Evolutionary conservation across 495 filamentous ascomycete species (phyloP).

Genomic region (Tetracladium setigerum): DNA sequence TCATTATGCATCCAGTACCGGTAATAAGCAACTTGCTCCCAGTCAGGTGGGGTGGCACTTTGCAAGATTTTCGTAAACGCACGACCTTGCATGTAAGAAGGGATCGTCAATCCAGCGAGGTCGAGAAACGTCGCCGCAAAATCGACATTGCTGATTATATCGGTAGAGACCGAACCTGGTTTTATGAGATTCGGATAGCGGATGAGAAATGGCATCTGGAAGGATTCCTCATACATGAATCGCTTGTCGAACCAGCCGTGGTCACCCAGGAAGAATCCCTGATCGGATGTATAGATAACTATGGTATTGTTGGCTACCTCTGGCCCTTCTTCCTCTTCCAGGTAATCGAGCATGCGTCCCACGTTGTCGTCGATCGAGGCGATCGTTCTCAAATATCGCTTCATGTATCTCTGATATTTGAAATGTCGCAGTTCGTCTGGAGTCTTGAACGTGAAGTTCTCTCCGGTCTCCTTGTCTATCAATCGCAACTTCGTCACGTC

Average conservation of each 20-base stretch:
- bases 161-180: constrained; percentile 26
- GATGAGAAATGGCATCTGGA: constrained; percentile 39
- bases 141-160: constrained; percentile 38
- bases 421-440: constrained; percentile 31
- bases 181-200: constrained; percentile 29
- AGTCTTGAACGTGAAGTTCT: constrained; percentile 29
- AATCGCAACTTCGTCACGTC: constrained; percentile 26
- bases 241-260: constrained; percentile 43
- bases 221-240: constrained; percentile 40
- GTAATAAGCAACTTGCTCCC: too few relatives aligned
- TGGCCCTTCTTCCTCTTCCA: constrained; percentile 19
- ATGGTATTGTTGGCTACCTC: too few relatives aligned
- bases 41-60: too few relatives aligned
- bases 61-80: neutral
- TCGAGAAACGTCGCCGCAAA: constrained; percentile 37
- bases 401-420: constrained; percentile 42
- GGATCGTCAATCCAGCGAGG: constrained; percentile 25
- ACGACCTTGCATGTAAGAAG: constrained; percentile 37
- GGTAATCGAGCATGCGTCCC: constrained; percentile 31
- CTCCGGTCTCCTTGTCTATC: constrained; percentile 34
- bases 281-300: constrained; percentile 19
- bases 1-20: too few relatives aligned
- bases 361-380: constrained; percentile 37
- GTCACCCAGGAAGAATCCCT: constrained; percentile 42
- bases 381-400: constrained; percentile 37